Base-by-base conservation (phyloP, 495 filamentous ascomycete genomes). In the Glonium stellatum region DNA sequence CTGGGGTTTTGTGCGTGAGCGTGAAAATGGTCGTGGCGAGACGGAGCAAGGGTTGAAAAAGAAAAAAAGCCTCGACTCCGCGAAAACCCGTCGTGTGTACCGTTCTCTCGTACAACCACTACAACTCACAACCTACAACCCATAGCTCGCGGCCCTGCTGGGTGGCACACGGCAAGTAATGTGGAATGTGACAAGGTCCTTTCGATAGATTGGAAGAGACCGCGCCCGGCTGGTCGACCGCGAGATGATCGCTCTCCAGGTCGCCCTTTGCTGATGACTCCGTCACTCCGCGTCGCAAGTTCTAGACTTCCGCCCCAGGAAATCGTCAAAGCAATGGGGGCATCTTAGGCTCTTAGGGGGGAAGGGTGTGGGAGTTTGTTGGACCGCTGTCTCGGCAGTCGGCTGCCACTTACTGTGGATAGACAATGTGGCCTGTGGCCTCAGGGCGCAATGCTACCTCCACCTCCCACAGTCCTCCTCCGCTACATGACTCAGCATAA, bases 401-500 rank as follows among this genome's bases (percentile, higher is more conserved):
- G 5, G 44, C 5, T 5, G 22, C 44, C 18, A 48, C 27, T 31
- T 6, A 31, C 2, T 11, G 39, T n/a, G n/a, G n/a, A n/a, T n/a
- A n/a, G n/a, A n/a, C n/a, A n/a, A n/a, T n/a, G n/a, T n/a, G n/a
- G n/a, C n/a, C 4, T 44, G 39, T 44, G 39, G 4, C 39, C 39
- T 44, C 39, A 31, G 27, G 27, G 27, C 27, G 10, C 39, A 11
- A 44, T 11, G 39, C 39, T 42, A 51, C n/a, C 57, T 51, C 36
- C 51, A 12, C 41, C 36, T 58, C 31, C 8, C 12, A 57, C 21
- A 36, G 22, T 13, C 10, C 13, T 15, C 42, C 37, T 57, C 35
- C 51, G 37, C 57, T 42, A 23, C 54, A 18, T 31, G 46, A 53
- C 57, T 39, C 48, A 59, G 22, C 56, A 59, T 22, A 19, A 50